Evolutionary conservation across 2,329 filamentous ascomycete species (phyloP), one percentile per base, ranked within the genome.

Genomic region (Colletotrichum aenigma): DNA sequence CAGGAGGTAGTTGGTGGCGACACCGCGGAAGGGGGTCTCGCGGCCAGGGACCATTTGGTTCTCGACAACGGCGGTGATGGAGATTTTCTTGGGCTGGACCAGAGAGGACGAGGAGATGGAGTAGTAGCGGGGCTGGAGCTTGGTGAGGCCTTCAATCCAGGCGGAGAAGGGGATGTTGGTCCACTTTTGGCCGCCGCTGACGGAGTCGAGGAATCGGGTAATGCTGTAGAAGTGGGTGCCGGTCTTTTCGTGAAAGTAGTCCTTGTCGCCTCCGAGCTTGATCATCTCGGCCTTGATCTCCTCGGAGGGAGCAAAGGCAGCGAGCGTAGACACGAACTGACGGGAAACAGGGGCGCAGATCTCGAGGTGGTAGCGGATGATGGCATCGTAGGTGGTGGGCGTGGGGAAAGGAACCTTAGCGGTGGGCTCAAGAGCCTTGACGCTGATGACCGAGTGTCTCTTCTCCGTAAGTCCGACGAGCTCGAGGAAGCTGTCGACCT

Each of bases 401-500:
- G 96, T 96, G 21, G 97, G 97, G 88, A 99, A 98, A 9, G 97
- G 97, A 61, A 99, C 96, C 88, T 98, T 98, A 79, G 97, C 96
- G 10, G 97, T 98, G 58, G 96, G 93, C 85, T 99, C 97, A 55
- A 98, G 91, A 74, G 95, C 93, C 88, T 97, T 98, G 84, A 99
- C 93, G 78, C 91, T 93, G 84, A 99, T 93, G 73, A 98, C 96
- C 2, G 89, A 90, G 85, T 98, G 87, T 76, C 94, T 92, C 88
- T 98, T 98, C 30, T 92, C 89, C 66, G 88, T 87, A 55, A 98
- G 91, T 77, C 92, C 95, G 78, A 97, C 90, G 70, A 97, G 90
- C 80, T 93, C 90, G 78, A 99, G 88, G 86, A 99, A 96, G 70
- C 95, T 93, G 81, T 98, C 95, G 61, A 98, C 96, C 85, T 98